Conservation (phyloP, 805 yeast genomes). For the Priceomyces carsonii region DNA sequence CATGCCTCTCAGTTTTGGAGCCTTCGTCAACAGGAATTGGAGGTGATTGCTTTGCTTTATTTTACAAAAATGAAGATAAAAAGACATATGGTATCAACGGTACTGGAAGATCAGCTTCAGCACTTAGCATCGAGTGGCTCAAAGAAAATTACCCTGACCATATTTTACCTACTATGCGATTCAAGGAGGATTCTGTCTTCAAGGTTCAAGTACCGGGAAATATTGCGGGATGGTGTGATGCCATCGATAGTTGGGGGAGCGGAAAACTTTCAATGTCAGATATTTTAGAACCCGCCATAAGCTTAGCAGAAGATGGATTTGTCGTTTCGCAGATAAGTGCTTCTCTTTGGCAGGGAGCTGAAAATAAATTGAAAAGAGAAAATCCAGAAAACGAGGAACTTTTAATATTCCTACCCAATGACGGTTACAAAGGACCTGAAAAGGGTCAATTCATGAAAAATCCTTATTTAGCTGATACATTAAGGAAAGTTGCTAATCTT, state of each 20-base stretch:
- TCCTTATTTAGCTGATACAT: slow-evolving; percentile 50
- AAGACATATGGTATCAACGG: slow-evolving; percentile 72
- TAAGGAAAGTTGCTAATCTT: slow-evolving; percentile 49
- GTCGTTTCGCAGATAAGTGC: slow-evolving; percentile 65
- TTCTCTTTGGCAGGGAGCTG: slow-evolving; percentile 45
- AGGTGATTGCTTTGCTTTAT: slow-evolving; percentile 68
- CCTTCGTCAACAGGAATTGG: slow-evolving; percentile 67
- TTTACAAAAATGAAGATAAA: slow-evolving; percentile 49
- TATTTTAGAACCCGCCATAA: slow-evolving; percentile 63
- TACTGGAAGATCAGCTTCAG: slow-evolving; percentile 66
- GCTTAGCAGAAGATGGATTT: slow-evolving; percentile 67
- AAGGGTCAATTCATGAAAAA: slow-evolving; percentile 62
- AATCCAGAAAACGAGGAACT: slow-evolving; percentile 31
- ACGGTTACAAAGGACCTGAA: slow-evolving; percentile 41
- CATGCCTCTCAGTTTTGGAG: slow-evolving; percentile 55
- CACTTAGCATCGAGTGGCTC: slow-evolving; percentile 42
- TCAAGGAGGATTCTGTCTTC: slow-evolving; percentile 54
- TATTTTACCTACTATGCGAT: slow-evolving; percentile 34
- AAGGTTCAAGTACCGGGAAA: slow-evolving; percentile 78
- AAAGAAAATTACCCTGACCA: slow-evolving; percentile 35
- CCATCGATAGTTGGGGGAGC: slow-evolving; percentile 70
- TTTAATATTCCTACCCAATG: slow-evolving; percentile 37
- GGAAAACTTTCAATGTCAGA: slow-evolving; percentile 61
- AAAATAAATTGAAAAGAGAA: slow-evolving; percentile 35
- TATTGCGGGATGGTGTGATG: slow-evolving; percentile 77